Percentiles rank a stretch among this genome's conserved stretches.
These are phyloP conservation scores for Yamadazyma philogaea DNA, from an alignment of 805 yeast species.

Conservation along the genomic window DNA sequence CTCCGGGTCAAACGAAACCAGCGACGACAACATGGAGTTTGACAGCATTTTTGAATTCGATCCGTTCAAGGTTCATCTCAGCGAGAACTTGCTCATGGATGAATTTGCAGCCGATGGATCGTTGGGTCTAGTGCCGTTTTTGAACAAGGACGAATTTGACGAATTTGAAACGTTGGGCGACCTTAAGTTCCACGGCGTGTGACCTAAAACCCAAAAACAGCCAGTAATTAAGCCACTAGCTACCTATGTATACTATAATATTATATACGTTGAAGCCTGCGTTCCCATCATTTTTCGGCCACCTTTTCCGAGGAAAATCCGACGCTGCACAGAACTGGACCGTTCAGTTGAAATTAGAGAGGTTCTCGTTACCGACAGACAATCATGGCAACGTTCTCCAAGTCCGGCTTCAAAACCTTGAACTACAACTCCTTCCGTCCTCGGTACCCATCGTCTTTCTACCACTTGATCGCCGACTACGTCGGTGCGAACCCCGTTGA, in stretches of 20 bases:
- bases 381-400: conserved; percentile 33
- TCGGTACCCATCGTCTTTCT: conserved; percentile 39
- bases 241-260: too few relatives aligned
- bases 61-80: conserved; percentile 34
- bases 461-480: conserved; percentile 26
- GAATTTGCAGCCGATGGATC: conserved; percentile 85
- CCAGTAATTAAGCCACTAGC: too few relatives aligned
- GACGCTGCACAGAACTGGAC: too few relatives aligned
- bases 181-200: not conserved
- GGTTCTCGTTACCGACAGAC: too few relatives aligned
- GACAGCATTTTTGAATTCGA: conserved; percentile 33
- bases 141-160: conserved; percentile 20
- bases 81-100: conserved; percentile 25
- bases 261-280: too few relatives aligned
- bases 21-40: conserved; percentile 6
- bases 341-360: too few relatives aligned
- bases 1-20: not conserved
- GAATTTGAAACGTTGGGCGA: conserved; percentile 4
- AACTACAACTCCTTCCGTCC: conserved; percentile 41
- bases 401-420: conserved; percentile 29
- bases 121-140: conserved; percentile 66
- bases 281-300: too few relatives aligned
- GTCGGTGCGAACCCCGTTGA: conserved; percentile 14
- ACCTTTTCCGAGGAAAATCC: too few relatives aligned
- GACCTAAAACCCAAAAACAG: too few relatives aligned